Evolutionary conservation across 164 flowering plant genomes (phyloP).

Genomic region (Kalanchoe fedtschenkoi): DNA sequence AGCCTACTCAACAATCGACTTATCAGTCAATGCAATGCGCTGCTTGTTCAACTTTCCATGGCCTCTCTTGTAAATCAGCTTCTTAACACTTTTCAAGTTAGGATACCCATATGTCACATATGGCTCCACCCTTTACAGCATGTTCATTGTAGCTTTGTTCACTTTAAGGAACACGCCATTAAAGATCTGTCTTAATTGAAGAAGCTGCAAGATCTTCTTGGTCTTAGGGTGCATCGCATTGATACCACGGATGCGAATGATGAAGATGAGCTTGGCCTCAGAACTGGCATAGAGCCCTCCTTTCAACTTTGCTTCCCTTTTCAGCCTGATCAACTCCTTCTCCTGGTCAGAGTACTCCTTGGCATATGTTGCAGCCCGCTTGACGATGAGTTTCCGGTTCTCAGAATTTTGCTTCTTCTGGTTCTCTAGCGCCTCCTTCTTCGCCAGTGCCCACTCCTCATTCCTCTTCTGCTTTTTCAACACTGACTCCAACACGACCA

Average conservation of each 20-base stretch:
- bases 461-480: slow-evolving; percentile 31
- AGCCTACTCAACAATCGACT: slow-evolving; percentile 38
- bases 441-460: slow-evolving; percentile 29
- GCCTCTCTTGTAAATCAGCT: slow-evolving; percentile 51
- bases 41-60: slow-evolving; percentile 40
- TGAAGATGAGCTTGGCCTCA: slow-evolving; percentile 47
- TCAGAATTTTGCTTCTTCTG: slow-evolving; percentile 20
- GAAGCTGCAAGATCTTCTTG: slow-evolving; percentile 37
- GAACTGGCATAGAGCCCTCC: slow-evolving; percentile 60
- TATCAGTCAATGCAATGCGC: slow-evolving; percentile 45
- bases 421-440: slow-evolving; percentile 15
- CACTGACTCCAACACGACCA: slow-evolving; percentile 23
- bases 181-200: slow-evolving; percentile 55
- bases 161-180: slow-evolving; percentile 62
- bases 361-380: slow-evolving; percentile 24
- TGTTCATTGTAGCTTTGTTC: slow-evolving; percentile 58
- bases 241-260: slow-evolving; percentile 53
- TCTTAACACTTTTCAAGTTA: slow-evolving; percentile 45
- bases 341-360: slow-evolving; percentile 26
- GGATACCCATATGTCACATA: slow-evolving; percentile 32
- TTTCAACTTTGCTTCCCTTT: slow-evolving; percentile 29
- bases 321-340: slow-evolving; percentile 23
- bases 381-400: slow-evolving; percentile 26
- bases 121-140: slow-evolving; percentile 60
- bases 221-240: slow-evolving; percentile 52